phyloP scores from a whole-genome alignment of 1,284 basidiomycete genomes.

The Apiotrichum gamsii region DNA sequence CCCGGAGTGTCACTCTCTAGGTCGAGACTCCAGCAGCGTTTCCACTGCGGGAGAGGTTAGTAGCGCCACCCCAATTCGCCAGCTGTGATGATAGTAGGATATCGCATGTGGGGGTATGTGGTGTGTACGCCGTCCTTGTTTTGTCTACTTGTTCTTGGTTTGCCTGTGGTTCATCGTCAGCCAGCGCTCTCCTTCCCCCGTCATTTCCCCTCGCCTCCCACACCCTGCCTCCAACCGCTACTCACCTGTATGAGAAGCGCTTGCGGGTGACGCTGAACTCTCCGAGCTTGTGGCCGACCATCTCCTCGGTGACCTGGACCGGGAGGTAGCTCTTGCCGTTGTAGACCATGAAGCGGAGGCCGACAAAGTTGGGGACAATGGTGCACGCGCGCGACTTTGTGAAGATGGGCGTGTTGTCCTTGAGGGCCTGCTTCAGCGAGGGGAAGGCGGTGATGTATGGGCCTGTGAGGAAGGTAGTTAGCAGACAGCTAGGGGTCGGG shows the following conservation, averaged over 20 bases:
- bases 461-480: slow-evolving; percentile 56
- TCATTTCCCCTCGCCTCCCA: too few relatives aligned
- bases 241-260: slow-evolving; percentile 49
- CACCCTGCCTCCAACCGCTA: not conserved
- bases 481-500: too few relatives aligned
- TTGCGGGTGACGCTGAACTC: slow-evolving; percentile 85
- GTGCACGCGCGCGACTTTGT: slow-evolving; percentile 88
- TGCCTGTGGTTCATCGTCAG: slow-evolving; percentile 15
- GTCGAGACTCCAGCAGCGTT: too few relatives aligned
- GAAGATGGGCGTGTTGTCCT: slow-evolving; percentile 76
- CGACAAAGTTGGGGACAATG: slow-evolving; percentile 89
- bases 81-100: not conserved
- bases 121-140: not conserved
- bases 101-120: slow-evolving; percentile 5
- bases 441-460: slow-evolving; percentile 94
- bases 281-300: slow-evolving; percentile 97
- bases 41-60: too few relatives aligned
- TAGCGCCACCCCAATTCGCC: too few relatives aligned
- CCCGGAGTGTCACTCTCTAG: too few relatives aligned
- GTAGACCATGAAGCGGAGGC: slow-evolving; percentile 83
- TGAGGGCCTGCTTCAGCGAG: slow-evolving; percentile 73
- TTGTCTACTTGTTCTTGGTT: slow-evolving; percentile 19
- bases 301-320: slow-evolving; percentile 84
- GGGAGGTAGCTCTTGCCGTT: slow-evolving; percentile 89
- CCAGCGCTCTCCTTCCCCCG: not conserved